Percentiles rank a stretch among this genome's conserved stretches.
Evolutionary conservation across 2,329 filamentous ascomycete species (phyloP).

Genomic region (Colletotrichum spinosum): DNA sequence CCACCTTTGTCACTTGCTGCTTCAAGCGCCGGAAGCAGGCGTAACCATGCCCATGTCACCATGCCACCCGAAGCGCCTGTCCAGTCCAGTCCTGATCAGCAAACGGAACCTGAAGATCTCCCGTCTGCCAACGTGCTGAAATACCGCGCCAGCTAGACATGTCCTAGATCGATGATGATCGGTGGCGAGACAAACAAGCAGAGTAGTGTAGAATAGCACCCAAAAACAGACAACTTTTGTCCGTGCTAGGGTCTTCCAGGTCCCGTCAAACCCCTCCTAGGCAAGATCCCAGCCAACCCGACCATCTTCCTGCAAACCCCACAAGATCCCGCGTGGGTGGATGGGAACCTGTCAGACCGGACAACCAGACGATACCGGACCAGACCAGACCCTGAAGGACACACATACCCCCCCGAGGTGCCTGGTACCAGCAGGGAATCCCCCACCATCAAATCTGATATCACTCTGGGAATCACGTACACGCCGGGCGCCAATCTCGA

Average conservation of each 20-base stretch:
- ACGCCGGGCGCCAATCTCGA: constrained; percentile 1
- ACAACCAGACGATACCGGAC: constrained; percentile 1
- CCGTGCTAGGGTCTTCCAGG: constrained; percentile 21
- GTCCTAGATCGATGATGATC: constrained; percentile 27
- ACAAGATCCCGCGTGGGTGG: constrained; percentile 31
- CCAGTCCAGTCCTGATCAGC: not conserved
- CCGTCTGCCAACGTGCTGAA: constrained; percentile 9
- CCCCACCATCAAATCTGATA: not conserved
- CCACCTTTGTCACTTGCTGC: constrained; percentile 13
- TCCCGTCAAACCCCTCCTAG: constrained; percentile 12
- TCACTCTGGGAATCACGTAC: not conserved
- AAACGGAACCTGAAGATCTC: constrained; percentile 22
- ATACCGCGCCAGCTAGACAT: not conserved
- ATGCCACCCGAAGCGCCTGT: not conserved
- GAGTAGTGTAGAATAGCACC: not conserved
- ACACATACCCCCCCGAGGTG: not conserved
- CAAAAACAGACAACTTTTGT: constrained; percentile 2
- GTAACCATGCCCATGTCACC: constrained; percentile 26
- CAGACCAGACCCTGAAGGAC: constrained; percentile 26
- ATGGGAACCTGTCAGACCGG: not conserved
- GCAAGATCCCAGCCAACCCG: constrained; percentile 19
- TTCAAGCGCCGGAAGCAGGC: constrained; percentile 21
- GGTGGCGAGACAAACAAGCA: constrained; percentile 14
- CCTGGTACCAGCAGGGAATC: not conserved
- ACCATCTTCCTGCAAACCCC: constrained; percentile 32